Evolutionary conservation across 768 basidiomycete species (phyloP).

Genomic region (Neoboletus magnificus): DNA sequence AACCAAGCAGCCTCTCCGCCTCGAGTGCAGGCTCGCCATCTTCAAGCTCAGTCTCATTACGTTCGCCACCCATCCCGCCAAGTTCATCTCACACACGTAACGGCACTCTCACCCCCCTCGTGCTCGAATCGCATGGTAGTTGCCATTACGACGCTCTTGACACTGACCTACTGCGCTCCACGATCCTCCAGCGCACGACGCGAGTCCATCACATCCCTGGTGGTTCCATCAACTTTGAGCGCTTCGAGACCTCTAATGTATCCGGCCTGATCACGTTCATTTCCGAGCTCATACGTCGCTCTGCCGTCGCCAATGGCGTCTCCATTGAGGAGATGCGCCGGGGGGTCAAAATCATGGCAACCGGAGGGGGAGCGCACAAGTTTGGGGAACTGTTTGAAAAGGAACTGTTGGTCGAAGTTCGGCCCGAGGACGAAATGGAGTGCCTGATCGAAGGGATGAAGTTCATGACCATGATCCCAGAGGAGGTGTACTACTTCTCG

Average conservation of each 20-base stretch:
- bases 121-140: constrained; percentile 52
- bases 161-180: constrained; percentile 52
- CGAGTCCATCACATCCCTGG: constrained; percentile 77
- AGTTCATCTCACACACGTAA: constrained; percentile 41
- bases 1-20: constrained; percentile 42
- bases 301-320: constrained; percentile 82
- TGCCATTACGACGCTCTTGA: constrained; percentile 30
- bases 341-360: constrained; percentile 96
- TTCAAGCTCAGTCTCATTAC: constrained; percentile 2
- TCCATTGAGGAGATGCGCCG: constrained; percentile 86
- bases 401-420: constrained; percentile 79
- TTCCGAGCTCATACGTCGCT: constrained; percentile 78
- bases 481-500: constrained; percentile 98
- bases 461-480: constrained; percentile 93
- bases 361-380: constrained; percentile 94
- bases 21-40: constrained; percentile 32
- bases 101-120: constrained; percentile 81
- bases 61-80: constrained; percentile 24
- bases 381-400: constrained; percentile 81
- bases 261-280: constrained; percentile 83
- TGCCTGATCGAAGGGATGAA: constrained; percentile 94
- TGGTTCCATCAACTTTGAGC: constrained; percentile 94
- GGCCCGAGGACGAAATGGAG: constrained; percentile 97
- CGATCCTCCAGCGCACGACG: constrained; percentile 64
- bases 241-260: constrained; percentile 92